Base-by-base conservation (phyloP, 495 filamentous ascomycete species). In the Talaromyces borbonicus region DNA sequence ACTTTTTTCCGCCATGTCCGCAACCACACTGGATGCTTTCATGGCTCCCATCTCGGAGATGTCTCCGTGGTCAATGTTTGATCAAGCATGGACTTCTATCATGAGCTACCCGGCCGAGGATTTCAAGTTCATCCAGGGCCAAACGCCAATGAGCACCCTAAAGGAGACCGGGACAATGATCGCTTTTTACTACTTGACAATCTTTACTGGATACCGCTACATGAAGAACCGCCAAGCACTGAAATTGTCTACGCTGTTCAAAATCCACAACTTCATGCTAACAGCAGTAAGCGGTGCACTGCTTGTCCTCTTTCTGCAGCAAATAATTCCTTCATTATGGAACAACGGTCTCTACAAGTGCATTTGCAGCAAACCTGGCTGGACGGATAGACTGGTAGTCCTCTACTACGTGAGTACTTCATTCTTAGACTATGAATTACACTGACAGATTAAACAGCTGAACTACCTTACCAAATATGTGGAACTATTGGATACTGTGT, bases 261-360 rank as follows among this genome's bases (percentile, higher is more conserved):
- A 85, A 63, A 65, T 88, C 51, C 85, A 90, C 74, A 90, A 90
- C 72, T 79, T 89, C 57, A 77, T 81, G 62, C 68, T 90, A 47
- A 90, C 85, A 12, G 69, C 67, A 43, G 81, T 88, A 56, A 85
- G 81, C 59, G 77, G 58, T 22, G 65, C 74, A 16, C 68, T 90
- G 32, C 66, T 90, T 50, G 72, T 67, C 12, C 71, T 90, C 32
- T 89, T 88, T 56, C 56, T 82, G 52, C 84, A 90, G 62, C 78
- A 88, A 62, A 57, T 90, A 20, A 65, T 86, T 27, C 80, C 84
- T 24, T 84, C 75, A 5, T 56, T 90, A 20, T 74, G 65, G 53
- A 73, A 80, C 43, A 56, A 82, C 41, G 85, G 85, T 16, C 52
- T 88, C 39, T 88, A 87, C 67, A 75, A 78, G 54, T 69, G 77